A percentile compares a stretch with the other conserved stretches of the same genome.
Evolutionary conservation across 2,329 filamentous ascomycete genomes (phyloP).

Genomic region (Lizonia empirigonia): DNA sequence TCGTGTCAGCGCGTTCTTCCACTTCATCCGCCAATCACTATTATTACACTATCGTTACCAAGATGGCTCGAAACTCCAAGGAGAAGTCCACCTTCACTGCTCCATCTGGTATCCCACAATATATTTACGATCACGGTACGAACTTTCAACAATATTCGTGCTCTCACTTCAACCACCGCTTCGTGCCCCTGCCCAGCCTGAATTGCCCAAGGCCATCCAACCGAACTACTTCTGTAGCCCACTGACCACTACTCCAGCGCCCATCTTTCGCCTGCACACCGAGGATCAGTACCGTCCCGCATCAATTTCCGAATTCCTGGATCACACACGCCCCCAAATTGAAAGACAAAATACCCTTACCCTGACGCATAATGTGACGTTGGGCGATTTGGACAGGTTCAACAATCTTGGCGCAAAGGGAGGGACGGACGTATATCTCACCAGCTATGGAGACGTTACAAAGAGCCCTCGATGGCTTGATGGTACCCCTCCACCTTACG

Average conservation of each 20-base stretch:
- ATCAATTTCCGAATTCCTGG: conserved; percentile 45
- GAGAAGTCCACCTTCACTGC: not conserved
- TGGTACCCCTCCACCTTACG: no score
- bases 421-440: conserved; percentile 45
- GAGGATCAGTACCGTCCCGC: conserved; percentile 49
- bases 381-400: conserved; percentile 48
- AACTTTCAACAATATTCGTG: no score
- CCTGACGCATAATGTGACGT: conserved; percentile 41
- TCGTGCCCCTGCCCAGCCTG: no score
- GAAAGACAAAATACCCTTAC: conserved; percentile 11
- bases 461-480: conserved; percentile 47
- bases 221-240: no score
- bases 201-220: not conserved
- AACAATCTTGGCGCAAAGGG: conserved; percentile 24
- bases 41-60: not conserved
- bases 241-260: conserved; percentile 33
- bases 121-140: not conserved
- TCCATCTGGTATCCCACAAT: not conserved
- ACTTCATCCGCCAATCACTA: no score
- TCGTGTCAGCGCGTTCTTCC: no score
- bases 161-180: no score
- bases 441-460: conserved; percentile 45
- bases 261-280: conserved; percentile 49
- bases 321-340: conserved; percentile 45
- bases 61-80: not conserved